Base-by-base conservation (phyloP, 1,139 yeast species). In the Taiozyma sp. region DNA sequence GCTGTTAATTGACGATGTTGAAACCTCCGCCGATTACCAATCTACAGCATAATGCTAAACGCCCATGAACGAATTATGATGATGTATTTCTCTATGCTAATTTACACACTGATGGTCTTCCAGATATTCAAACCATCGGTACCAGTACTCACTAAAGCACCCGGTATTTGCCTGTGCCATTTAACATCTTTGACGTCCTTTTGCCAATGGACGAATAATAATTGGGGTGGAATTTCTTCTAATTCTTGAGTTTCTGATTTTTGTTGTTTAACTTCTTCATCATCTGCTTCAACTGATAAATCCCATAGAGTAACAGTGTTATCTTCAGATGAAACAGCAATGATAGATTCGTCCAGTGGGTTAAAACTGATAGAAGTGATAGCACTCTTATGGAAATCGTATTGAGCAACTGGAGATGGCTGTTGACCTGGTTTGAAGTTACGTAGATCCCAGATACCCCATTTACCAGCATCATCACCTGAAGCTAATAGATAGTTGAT, bases 401-500 rank as follows among this genome's bases (percentile, higher is more conserved):
- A 93, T 61, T 87, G 86, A 9, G 97, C 98, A 34, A 92, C 97
- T 16, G 96, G 95, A 19, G 82, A 72, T 12, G 91, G 88, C 27
- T 79, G 70, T 34, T 66, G 55, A 45, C 73, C 70, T 47, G 81
- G 80, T 57, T 81, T 80, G 72, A 95, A 91, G 61, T 81, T 87
- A 67, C 99, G 85, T 70, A 93, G 77, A 73, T 93, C 99, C 99
- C 99, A 93, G 43, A 93, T 95, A 50, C 96, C 91, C 97, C 98
- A 93, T 34, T 84, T 73, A 55, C 99, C 99, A 68, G 91, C 97
- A 68, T 93, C 99, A 65, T 93, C 97, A 58, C 99, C 99, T 48
- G 95, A 84, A 1, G 98, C 98, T 55, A 93, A 76, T 63, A 93
- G 74, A 64, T 91, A 89, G 65, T 86, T 86, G 58, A 92, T 87